Evolutionary conservation across 371 early-diverging fungal genomes (phyloP), one percentile per base, ranked within the genome.

Genomic region (Syncephalastrum contaminatum): DNA sequence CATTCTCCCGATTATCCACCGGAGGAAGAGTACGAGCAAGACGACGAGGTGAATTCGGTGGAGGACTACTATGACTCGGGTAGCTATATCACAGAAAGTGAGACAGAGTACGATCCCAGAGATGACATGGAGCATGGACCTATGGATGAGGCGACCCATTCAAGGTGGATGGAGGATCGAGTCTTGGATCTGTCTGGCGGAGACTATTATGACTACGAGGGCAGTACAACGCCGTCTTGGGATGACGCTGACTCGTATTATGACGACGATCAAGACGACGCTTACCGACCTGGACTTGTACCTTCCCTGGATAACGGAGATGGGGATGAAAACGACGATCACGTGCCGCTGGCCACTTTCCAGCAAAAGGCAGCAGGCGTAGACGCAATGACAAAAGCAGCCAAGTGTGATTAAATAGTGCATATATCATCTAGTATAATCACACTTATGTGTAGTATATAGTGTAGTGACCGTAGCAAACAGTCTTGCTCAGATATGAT

Each of bases 51-150:
- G 50, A 53, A 57, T 30, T 57, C 53, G 12, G 49, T 53, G 12
- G 63, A 62, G 15, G 63, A 62, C 41, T 69, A 65, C 42, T 72
- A 69, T 58, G 75, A 75, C 47, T 72, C 72, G 7, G 75, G 72
- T 13, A 72, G 72, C 45, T 67, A 58, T 57, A 53, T 63, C 40
- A 63, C 65, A 1, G 69, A 71, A 6, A 36, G 36, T 50, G 50
- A 50, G 15, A 12, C 45, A 21, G 45, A 45, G 45, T 45, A 30
- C 36, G 36, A 30, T 10, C 36, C 12, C 10, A 6, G 36, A 8
- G 64, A 64, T 43, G 70, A 63, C 5, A 59, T 48, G 24, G 69
- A 69, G 12, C 65, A 66, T 42, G 57, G 25, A 14, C 30, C 18
- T 18, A 27, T 50, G 50, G 18, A 18, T 16, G 50, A 50, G 10